A percentile compares a stretch with the other conserved stretches of the same genome.
Conservation (phyloP, 345 rosid genomes). For the Eucalyptus polyanthemos region DNA sequence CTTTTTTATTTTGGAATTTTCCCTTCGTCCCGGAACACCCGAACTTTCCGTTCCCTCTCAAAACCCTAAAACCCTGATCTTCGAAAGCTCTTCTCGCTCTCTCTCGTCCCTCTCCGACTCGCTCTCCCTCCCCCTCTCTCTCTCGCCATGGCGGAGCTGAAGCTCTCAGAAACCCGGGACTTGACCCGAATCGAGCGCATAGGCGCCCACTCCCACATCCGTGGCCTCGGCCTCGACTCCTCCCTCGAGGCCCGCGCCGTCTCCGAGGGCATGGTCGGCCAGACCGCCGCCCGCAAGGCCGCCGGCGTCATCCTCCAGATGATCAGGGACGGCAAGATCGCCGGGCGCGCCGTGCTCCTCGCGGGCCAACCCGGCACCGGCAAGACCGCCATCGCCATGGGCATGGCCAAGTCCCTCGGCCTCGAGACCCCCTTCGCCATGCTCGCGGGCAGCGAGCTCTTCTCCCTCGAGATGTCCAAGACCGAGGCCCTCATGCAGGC, state of each 20-base stretch:
- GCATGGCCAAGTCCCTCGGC: slow-evolving; percentile 95
- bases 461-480: slow-evolving; percentile 90
- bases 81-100: not conserved
- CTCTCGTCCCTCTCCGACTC: fast-evolving
- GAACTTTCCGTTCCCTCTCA: not conserved
- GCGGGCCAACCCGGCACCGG: slow-evolving; percentile 99
- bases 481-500: slow-evolving; percentile 89
- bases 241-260: slow-evolving; percentile 77
- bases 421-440: slow-evolving; percentile 90
- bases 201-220: slow-evolving; percentile 95
- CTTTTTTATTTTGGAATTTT: no score
- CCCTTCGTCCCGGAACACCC: not conserved
- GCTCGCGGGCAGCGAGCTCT: slow-evolving; percentile 84
- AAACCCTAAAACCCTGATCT: slow-evolving; percentile 11
- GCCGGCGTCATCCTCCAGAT: slow-evolving; percentile 93
- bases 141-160: slow-evolving; percentile 58
- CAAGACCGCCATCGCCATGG: slow-evolving; percentile 96
- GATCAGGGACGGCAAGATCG: slow-evolving; percentile 83
- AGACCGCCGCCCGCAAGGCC: slow-evolving; percentile 68
- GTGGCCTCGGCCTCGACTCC: slow-evolving; percentile 88
- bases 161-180: slow-evolving; percentile 67
- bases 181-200: slow-evolving; percentile 88
- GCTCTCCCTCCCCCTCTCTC: not conserved
- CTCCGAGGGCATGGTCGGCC: slow-evolving; percentile 92
- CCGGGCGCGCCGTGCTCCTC: slow-evolving; percentile 79